phyloP scores from a whole-genome alignment of 2,329 filamentous ascomycete genomes.

The Incumbomyces delicatus region DNA sequence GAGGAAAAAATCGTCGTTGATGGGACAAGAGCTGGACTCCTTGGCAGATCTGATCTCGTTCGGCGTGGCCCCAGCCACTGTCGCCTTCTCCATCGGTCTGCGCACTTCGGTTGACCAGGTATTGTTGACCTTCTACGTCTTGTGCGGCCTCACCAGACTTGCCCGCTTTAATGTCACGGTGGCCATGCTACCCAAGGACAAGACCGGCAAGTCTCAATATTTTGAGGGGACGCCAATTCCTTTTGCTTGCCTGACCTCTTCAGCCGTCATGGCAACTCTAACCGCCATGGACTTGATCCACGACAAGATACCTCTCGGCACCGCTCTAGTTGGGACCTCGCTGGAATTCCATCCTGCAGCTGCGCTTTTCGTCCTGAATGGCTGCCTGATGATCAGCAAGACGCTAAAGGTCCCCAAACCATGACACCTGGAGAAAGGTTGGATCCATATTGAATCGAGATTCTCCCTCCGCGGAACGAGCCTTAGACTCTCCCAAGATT shows the following conservation, averaged over 20 bases:
- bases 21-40: conserved; percentile 96
- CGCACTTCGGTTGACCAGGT: conserved; percentile 77
- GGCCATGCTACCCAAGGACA: conserved; percentile 79
- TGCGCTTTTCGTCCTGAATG: conserved; percentile 73
- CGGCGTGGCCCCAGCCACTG: conserved; percentile 76
- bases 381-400: conserved; percentile 91
- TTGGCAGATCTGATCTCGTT: conserved; percentile 94
- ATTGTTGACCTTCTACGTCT: conserved; percentile 74
- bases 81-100: conserved; percentile 80
- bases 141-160: conserved; percentile 74
- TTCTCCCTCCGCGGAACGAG: too few species aligned
- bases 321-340: conserved; percentile 54
- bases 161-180: conserved; percentile 98
- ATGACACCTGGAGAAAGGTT: not conserved
- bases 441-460: too few species aligned
- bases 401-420: conserved; percentile 91
- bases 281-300: conserved; percentile 70
- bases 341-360: conserved; percentile 80
- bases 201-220: conserved; percentile 80
- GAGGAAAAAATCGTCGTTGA: conserved; percentile 92
- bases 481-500: too few species aligned
- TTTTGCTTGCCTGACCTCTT: conserved; percentile 65
- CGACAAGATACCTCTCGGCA: conserved; percentile 66
- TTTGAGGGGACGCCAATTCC: conserved; percentile 97
- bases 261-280: conserved; percentile 82